Conservation (phyloP, 495 filamentous ascomycete species). For the Penicillium canescens region DNA sequence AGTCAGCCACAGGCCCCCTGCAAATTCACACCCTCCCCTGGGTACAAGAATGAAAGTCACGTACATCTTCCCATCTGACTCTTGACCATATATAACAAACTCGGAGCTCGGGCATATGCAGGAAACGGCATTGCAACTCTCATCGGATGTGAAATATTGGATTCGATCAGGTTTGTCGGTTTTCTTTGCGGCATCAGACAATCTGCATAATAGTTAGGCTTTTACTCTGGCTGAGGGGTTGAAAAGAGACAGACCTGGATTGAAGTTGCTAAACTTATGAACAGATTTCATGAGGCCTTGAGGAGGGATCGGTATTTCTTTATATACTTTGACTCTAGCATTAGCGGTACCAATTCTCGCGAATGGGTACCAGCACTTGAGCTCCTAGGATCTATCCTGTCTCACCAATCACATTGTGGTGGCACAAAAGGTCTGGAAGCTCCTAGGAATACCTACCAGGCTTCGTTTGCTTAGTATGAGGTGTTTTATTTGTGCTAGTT, state of each 20-base stretch:
- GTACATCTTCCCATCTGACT: not conserved
- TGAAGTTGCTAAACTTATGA: conserved; percentile 2
- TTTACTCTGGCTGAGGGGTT: conserved; percentile 3
- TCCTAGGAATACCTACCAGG: conserved; percentile 7
- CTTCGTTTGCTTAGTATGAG: conserved; percentile 1
- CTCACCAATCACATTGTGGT: conserved; percentile 4
- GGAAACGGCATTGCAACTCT: conserved; percentile 1
- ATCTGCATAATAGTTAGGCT: conserved; percentile 9
- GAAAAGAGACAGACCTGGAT: not conserved
- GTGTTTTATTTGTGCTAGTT: conserved; percentile 1
- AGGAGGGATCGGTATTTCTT: conserved; percentile 7
- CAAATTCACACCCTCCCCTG: conserved; percentile 1
- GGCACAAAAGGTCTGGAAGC: not conserved
- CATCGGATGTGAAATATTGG: not conserved
- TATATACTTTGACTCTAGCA: conserved; percentile 5
- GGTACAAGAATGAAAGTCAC: not conserved
- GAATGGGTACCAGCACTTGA: conserved; percentile 2
- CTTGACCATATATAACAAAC: conserved; percentile 3
- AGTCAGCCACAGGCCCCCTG: conserved; percentile 1
- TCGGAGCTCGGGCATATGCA: not conserved
- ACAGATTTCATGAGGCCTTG: conserved; percentile 3
- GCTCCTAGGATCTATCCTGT: conserved; percentile 5
- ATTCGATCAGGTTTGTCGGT: conserved; percentile 6
- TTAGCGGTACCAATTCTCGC: not conserved
- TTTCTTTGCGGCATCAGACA: conserved; percentile 2